Base-by-base conservation (phyloP, 306 rosid genomes). In the Arachis hypogaea region DNA sequence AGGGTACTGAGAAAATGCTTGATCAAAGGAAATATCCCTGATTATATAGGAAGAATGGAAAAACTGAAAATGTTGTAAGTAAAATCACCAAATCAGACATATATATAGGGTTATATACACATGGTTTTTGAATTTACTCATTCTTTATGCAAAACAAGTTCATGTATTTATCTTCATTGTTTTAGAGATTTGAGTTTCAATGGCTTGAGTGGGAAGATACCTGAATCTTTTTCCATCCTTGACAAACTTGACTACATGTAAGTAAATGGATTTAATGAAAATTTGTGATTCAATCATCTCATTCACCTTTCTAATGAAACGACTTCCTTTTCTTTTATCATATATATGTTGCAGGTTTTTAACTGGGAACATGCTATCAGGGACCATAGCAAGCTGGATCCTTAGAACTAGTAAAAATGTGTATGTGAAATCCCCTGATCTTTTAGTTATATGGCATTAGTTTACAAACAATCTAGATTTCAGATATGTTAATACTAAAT, bases 141-240 rank as follows among this genome's bases (percentile, higher is more conserved):
- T 66, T 66, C 9, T 28, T 67, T 46, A 28, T 44, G 16, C 30
- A 22, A 76, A 66, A 41, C 58, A 63, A 66, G 82, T 66, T 46
- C 8, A 75, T 47, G 11, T 47, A 14, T 60, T 68, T 77, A 63
- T 57, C 51, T 63, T 52, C 59, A 14, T 71, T 77, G 22, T 42
- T 86, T 77, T 11, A 93, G 98, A 68, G 98, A 93, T 84, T 90
- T 93, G 75, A 91, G 94, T 81, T 93, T 79, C 78, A 93, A 93
- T 71, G 68, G 72, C 60, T 84, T 93, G 85, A 88, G 80, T 60
- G 97, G 98, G 28, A 73, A 80, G 82, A 82, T 93, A 74, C 98
- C 97, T 14, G 71, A 30, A 14, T 79, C 94, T 72, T 93, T 93
- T 54, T 43, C 3, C 16, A 75, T 67, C 29, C 88, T 89, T 57